These are phyloP conservation scores for Piromyces finnis DNA, from an alignment of 192 early-diverging fungal species.

Conservation along the genomic window DNA sequence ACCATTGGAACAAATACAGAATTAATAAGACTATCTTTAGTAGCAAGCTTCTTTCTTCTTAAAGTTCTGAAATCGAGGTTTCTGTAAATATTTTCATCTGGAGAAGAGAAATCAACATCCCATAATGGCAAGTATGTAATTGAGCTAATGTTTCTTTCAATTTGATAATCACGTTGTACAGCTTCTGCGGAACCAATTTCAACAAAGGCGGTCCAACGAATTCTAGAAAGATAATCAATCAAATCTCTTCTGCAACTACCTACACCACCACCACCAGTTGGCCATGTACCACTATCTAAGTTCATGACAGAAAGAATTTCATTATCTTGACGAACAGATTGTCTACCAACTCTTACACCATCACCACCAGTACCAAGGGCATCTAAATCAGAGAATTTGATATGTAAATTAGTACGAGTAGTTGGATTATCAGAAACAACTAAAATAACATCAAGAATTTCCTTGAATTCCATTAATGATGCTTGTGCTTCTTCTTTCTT, in stretches of 20 bases:
- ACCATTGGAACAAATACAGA: slow-evolving; percentile 16
- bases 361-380: slow-evolving; percentile 15
- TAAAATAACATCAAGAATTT: slow-evolving; percentile 5
- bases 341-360: slow-evolving; percentile 2
- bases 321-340: slow-evolving; percentile 3
- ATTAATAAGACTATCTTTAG: slow-evolving; percentile 9
- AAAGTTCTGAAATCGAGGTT: slow-evolving; percentile 8
- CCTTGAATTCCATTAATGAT: slow-evolving; percentile 6
- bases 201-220: slow-evolving; percentile 21
- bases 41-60: slow-evolving; percentile 1
- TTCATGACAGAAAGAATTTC: slow-evolving; percentile 15
- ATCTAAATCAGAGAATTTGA: slow-evolving; percentile 13
- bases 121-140: slow-evolving; percentile 18
- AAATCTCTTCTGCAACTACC: slow-evolving; percentile 20
- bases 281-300: slow-evolving; percentile 21
- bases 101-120: slow-evolving; percentile 20
- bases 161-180: slow-evolving; percentile 24
- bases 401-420: slow-evolving; percentile 13
- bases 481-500: slow-evolving; percentile 5
- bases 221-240: slow-evolving; percentile 10
- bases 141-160: slow-evolving; percentile 18
- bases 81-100: slow-evolving; percentile 17
- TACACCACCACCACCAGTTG: slow-evolving; percentile 23
- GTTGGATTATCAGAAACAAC: slow-evolving; percentile 11
- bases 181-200: slow-evolving; percentile 18